phyloP scores from a whole-genome alignment of 441 rosid species.

The Populus tomentosa region DNA sequence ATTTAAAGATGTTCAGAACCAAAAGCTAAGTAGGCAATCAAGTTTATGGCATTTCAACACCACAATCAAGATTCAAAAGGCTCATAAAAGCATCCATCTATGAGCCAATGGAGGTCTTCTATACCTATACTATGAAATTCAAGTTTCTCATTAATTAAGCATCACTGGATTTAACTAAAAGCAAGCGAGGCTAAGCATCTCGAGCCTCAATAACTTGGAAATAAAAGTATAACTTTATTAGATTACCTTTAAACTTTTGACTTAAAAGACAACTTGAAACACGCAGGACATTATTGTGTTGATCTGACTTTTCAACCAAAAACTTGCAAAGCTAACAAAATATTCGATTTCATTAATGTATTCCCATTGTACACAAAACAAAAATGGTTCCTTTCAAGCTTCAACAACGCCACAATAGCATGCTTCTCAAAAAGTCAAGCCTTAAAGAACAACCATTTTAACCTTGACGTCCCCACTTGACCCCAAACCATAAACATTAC shows the following conservation, averaged over 20 bases:
- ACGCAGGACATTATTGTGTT: background rate
- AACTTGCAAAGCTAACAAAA: background rate
- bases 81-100: background rate
- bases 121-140: background rate
- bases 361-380: background rate
- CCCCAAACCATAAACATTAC: background rate
- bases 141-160: background rate
- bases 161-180: background rate
- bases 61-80: background rate
- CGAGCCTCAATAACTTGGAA: background rate
- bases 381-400: background rate
- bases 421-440: background rate
- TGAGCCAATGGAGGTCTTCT: too few species aligned
- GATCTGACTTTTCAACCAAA: background rate
- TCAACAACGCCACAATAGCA: background rate
- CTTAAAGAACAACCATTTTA: background rate
- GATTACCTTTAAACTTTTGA: background rate
- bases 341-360: background rate
- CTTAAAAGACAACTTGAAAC: background rate
- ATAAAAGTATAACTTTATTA: background rate
- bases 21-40: background rate
- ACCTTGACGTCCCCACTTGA: background rate
- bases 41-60: background rate
- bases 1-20: background rate
- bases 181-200: background rate